Evolutionary conservation across 1,284 basidiomycete genomes (phyloP).

Genomic region (Leccinum cinnamomeum): DNA sequence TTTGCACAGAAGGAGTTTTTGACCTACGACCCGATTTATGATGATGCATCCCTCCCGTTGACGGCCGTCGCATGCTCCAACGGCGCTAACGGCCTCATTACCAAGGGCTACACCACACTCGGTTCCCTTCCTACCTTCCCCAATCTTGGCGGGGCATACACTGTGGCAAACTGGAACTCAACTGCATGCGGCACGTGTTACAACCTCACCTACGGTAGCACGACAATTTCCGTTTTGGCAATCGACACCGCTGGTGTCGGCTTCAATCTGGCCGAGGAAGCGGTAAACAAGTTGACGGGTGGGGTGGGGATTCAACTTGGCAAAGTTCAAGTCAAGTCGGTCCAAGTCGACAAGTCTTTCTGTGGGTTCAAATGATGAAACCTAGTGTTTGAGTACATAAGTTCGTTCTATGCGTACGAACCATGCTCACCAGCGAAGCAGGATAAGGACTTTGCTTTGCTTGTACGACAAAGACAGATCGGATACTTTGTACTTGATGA

Average conservation of each 20-base stretch:
- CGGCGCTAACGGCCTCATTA: constrained; percentile 41
- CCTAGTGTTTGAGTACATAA: not conserved
- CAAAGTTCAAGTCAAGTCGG: constrained; percentile 21
- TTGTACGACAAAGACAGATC: not conserved
- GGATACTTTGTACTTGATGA: not conserved
- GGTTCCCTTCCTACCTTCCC: constrained; percentile 50
- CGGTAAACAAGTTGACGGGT: constrained; percentile 37
- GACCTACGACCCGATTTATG: constrained; percentile 41
- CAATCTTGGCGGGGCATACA: constrained; percentile 46
- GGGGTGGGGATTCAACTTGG: constrained; percentile 31
- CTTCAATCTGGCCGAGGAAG: constrained; percentile 38
- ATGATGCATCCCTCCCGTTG: constrained; percentile 37
- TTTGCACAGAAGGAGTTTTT: constrained; percentile 19
- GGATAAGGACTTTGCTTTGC: not conserved
- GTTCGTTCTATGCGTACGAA: not conserved
- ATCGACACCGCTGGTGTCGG: constrained; percentile 35
- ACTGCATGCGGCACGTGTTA: constrained; percentile 39
- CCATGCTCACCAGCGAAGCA: constrained; percentile 9
- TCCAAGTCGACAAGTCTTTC: constrained; percentile 24
- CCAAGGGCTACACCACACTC: constrained; percentile 47
- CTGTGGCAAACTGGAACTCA: constrained; percentile 36
- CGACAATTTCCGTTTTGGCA: constrained; percentile 28
- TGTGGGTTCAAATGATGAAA: constrained; percentile 22
- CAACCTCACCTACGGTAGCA: constrained; percentile 27
- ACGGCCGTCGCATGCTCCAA: constrained; percentile 49